Conservation (phyloP, 345 rosid genomes). For the Gossypium anomalum region DNA sequence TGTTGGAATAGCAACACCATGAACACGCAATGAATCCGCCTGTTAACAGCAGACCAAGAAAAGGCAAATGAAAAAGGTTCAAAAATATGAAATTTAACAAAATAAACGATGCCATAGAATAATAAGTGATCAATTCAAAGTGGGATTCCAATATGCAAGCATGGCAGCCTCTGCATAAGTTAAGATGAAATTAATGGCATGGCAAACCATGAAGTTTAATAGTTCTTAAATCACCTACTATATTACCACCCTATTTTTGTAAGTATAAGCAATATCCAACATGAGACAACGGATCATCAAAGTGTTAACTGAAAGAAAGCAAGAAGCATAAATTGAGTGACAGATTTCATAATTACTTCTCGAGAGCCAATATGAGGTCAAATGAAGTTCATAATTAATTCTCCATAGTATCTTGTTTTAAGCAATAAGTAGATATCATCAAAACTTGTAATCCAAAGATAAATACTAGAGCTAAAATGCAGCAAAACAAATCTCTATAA, state of each 20-base stretch:
- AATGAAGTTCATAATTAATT: neutral
- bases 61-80: neutral
- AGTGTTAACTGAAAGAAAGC: neutral
- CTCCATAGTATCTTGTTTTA: neutral
- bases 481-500: neutral
- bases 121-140: constrained; percentile 4
- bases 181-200: constrained; percentile 3
- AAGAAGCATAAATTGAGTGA: neutral
- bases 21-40: constrained; percentile 84
- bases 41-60: constrained; percentile 23
- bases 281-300: neutral
- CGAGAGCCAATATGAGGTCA: neutral
- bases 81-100: neutral
- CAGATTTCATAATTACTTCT: neutral
- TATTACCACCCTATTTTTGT: neutral
- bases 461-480: neutral
- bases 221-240: neutral
- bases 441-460: neutral
- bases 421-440: neutral
- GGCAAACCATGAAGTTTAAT: neutral
- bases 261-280: neutral
- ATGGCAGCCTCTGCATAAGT: constrained; percentile 8
- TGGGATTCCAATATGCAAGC: constrained; percentile 1
- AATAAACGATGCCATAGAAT: neutral
- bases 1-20: constrained; percentile 95